phyloP scores from a whole-genome alignment of 805 yeast species.

The Cyberlindnera suaveolens region DNA sequence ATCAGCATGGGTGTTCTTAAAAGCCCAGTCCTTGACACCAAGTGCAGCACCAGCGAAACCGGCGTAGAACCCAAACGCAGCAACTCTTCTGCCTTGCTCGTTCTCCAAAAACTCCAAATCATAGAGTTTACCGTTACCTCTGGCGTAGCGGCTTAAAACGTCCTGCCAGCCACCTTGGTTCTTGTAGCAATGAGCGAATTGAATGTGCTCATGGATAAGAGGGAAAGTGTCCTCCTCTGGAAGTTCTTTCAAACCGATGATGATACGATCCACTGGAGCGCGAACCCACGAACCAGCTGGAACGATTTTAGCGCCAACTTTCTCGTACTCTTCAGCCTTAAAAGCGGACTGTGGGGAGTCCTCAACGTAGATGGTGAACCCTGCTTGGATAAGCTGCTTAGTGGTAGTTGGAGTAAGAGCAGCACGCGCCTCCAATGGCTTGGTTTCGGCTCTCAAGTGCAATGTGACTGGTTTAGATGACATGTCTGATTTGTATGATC shows the following conservation, averaged over 20 bases:
- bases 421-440: slow-evolving; percentile 96
- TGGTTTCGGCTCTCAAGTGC: slow-evolving; percentile 94
- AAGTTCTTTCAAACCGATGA: slow-evolving; percentile 90
- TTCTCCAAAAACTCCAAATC: slow-evolving; percentile 93
- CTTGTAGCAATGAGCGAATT: slow-evolving; percentile 98
- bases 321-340: slow-evolving; percentile 63
- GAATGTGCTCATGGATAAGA: slow-evolving; percentile 90
- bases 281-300: slow-evolving; percentile 90
- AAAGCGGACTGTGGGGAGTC: slow-evolving; percentile 82
- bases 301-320: slow-evolving; percentile 81
- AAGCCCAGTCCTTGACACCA: slow-evolving; percentile 92
- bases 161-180: slow-evolving; percentile 97
- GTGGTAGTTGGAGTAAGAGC: slow-evolving; percentile 92
- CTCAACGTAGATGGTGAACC: slow-evolving; percentile 85
- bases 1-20: slow-evolving; percentile 71
- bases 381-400: slow-evolving; percentile 76
- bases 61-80: slow-evolving; percentile 99
- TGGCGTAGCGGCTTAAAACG: slow-evolving; percentile 82
- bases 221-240: slow-evolving; percentile 91
- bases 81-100: slow-evolving; percentile 95
- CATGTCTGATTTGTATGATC: background rate
- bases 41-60: slow-evolving; percentile 99
- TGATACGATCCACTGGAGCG: slow-evolving; percentile 88
- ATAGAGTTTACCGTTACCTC: slow-evolving; percentile 84
- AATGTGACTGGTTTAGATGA: slow-evolving; percentile 43